Evolutionary conservation across 2,329 filamentous ascomycete species (phyloP).

Genomic region (Alternaria sp.): DNA sequence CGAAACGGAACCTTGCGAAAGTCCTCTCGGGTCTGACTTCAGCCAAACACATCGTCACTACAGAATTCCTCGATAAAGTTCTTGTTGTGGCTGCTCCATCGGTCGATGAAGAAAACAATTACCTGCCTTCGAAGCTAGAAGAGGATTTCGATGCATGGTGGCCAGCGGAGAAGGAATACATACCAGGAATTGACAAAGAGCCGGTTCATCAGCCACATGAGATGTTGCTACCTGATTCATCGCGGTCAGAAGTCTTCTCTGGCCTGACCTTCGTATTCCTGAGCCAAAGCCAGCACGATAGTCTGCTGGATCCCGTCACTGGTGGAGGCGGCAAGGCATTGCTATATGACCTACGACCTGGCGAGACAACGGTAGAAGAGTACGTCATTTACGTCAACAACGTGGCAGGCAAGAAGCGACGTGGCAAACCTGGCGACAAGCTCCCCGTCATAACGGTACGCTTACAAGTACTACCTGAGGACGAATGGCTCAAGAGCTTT

Average conservation of each 20-base stretch:
- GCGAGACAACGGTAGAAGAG: constrained; percentile 73
- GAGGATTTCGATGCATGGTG: constrained; percentile 78
- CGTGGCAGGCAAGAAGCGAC: constrained; percentile 74
- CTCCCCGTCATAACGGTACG: constrained; percentile 81
- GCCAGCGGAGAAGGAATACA: constrained; percentile 74
- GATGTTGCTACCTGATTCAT: constrained; percentile 73
- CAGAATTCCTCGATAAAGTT: constrained; percentile 75
- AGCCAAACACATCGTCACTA: constrained; percentile 76
- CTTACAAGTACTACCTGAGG: constrained; percentile 50
- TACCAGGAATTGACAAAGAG: constrained; percentile 79
- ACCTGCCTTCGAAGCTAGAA: constrained; percentile 69
- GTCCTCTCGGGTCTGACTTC: constrained; percentile 86
- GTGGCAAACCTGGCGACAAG: constrained; percentile 68
- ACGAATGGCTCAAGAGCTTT: constrained; percentile 71
- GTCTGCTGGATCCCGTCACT: constrained; percentile 74
- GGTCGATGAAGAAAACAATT: constrained; percentile 49
- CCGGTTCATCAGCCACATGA: constrained; percentile 70
- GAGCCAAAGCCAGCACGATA: constrained; percentile 75
- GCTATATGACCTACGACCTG: constrained; percentile 65
- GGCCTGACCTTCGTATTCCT: constrained; percentile 91
- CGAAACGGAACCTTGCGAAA: constrained; percentile 87
- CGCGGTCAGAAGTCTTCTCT: constrained; percentile 75
- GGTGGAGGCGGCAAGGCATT: constrained; percentile 84
- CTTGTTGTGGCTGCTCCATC: constrained; percentile 62
- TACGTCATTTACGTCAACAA: constrained; percentile 79